Evolutionary conservation across 2,329 filamentous ascomycete species (phyloP).

Genomic region (Pseudocercospora cruenta): DNA sequence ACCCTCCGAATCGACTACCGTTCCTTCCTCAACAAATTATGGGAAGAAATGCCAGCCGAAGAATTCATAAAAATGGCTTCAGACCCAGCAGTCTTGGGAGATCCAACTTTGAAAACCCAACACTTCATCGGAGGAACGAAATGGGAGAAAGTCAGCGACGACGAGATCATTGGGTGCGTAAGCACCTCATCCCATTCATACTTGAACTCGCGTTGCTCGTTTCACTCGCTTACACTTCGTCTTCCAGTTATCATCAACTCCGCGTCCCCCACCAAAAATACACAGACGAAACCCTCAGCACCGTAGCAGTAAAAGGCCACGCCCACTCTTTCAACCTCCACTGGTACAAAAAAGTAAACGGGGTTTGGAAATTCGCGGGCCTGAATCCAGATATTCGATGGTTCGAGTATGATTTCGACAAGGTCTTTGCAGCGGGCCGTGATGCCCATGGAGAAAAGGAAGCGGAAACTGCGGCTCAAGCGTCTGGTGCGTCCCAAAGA

Average conservation of each 20-base stretch:
- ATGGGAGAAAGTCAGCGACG: constrained; percentile 55
- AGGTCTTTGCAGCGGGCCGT: constrained; percentile 55
- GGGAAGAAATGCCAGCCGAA: constrained; percentile 60
- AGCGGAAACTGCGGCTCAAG: constrained; percentile 13
- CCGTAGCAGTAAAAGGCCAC: constrained; percentile 59
- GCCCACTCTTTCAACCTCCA: constrained; percentile 59
- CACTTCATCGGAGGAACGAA: constrained; percentile 59
- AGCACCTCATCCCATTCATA: too few relatives aligned
- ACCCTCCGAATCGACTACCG: constrained; percentile 70
- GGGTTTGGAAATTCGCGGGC: constrained; percentile 62
- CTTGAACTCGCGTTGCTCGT: too few relatives aligned
- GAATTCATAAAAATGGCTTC: constrained; percentile 59
- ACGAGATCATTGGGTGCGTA: constrained; percentile 46
- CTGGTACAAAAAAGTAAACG: constrained; percentile 61
- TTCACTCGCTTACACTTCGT: too few relatives aligned
- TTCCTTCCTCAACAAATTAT: constrained; percentile 58
- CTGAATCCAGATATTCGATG: constrained; percentile 58
- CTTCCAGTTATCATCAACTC: constrained; percentile 54
- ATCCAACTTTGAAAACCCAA: constrained; percentile 59
- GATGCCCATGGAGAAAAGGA: constrained; percentile 43
- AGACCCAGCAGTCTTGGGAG: constrained; percentile 56
- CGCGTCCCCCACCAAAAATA: constrained; percentile 63
- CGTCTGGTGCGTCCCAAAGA: constrained; percentile 15
- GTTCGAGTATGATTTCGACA: constrained; percentile 61
- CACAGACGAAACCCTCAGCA: constrained; percentile 50